Evolutionary conservation across 2,329 filamentous ascomycete species (phyloP).

Genomic region (Exserohilum turcica): DNA sequence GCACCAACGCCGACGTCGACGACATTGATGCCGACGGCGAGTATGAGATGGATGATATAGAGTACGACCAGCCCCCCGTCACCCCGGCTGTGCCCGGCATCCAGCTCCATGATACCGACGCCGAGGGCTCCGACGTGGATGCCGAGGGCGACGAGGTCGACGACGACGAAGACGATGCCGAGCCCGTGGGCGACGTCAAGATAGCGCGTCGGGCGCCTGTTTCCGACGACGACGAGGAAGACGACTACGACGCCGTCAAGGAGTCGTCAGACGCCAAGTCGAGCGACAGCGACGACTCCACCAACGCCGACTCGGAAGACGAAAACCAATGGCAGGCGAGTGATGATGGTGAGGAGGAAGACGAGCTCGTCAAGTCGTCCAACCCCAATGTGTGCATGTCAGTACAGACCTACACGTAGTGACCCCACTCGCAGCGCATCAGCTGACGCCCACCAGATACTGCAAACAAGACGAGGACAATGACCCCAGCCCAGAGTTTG

Average conservation of each 20-base stretch:
- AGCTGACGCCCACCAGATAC: constrained; percentile 61
- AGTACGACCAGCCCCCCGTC: constrained; percentile 31
- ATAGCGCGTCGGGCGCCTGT: constrained; percentile 37
- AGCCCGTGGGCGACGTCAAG: constrained; percentile 51
- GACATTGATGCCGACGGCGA: constrained; percentile 49
- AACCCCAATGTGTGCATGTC: constrained; percentile 69
- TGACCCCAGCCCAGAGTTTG: constrained; percentile 80
- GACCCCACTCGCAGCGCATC: no score
- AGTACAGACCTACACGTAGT: constrained; percentile 47
- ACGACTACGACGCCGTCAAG: constrained; percentile 47
- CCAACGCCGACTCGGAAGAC: constrained; percentile 59
- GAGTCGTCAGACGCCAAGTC: constrained; percentile 47
- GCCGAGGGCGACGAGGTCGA: constrained; percentile 54
- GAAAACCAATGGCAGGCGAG: constrained; percentile 61
- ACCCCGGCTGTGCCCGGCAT: constrained; percentile 26
- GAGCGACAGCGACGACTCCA: constrained; percentile 49
- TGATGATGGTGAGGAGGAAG: constrained; percentile 61
- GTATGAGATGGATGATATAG: constrained; percentile 47
- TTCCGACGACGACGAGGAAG: constrained; percentile 50
- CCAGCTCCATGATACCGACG: constrained; percentile 46
- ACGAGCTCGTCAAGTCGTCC: constrained; percentile 56
- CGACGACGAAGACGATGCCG: constrained; percentile 59
- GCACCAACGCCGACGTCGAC: constrained; percentile 39
- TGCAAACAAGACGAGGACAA: constrained; percentile 83
- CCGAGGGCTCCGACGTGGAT: constrained; percentile 51